Percentiles rank a stretch among this genome's conserved stretches.
phyloP scores from a whole-genome alignment of 1,139 yeast species.

The Pneumocystis sp. region DNA sequence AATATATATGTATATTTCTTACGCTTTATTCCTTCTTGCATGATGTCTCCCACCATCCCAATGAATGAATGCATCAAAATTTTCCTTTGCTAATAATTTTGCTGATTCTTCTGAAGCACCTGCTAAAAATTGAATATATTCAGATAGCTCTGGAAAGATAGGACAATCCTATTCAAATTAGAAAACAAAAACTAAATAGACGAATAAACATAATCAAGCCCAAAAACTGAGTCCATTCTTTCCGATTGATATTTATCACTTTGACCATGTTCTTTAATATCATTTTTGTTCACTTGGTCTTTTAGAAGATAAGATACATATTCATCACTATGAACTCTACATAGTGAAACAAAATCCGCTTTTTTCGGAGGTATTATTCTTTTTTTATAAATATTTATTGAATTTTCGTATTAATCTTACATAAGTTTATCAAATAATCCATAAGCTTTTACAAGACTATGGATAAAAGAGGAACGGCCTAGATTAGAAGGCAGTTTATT shows the following conservation, averaged over 20 bases:
- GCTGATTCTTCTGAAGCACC: conserved; percentile 44
- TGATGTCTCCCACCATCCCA: conserved; percentile 81
- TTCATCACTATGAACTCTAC: conserved; percentile 22
- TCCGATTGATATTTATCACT: conserved; percentile 11
- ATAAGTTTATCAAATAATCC: conserved; percentile 21
- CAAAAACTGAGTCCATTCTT: conserved; percentile 1
- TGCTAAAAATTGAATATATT: conserved; percentile 37
- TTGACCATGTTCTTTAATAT: conserved; percentile 16
- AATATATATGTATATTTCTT: not conserved
- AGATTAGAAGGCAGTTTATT: conserved; percentile 4
- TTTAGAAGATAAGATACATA: conserved; percentile 17
- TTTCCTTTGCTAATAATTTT: conserved; percentile 18
- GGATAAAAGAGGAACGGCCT: conserved; percentile 36
- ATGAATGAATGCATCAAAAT: conserved; percentile 32
- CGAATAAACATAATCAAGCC: conserved; percentile 8
- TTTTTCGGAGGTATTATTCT: not conserved
- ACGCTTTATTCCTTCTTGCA: conserved; percentile 37
- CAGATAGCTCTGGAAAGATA: conserved; percentile 37
- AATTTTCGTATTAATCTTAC: conserved; percentile 2
- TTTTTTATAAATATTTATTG: not conserved
- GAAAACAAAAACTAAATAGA: conserved; percentile 25
- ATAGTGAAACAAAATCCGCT: conserved; percentile 15
- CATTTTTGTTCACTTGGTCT: conserved; percentile 20
- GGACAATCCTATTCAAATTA: conserved; percentile 40
- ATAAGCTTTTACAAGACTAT: conserved; percentile 32